Conservation (phyloP, 768 basidiomycete species). For the Tulasnella sp. region DNA sequence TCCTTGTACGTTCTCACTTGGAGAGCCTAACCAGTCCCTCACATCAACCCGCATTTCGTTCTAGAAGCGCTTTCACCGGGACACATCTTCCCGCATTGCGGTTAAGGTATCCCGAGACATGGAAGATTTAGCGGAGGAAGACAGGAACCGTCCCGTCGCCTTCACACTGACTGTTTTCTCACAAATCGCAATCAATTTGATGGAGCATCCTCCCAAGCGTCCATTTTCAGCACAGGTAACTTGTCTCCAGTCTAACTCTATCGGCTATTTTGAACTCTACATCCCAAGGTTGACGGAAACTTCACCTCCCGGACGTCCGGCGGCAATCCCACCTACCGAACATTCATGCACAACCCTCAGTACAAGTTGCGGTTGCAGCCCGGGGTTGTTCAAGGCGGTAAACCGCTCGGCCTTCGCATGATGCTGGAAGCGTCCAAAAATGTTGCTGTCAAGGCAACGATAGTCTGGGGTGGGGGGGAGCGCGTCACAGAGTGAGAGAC, state of each 20-base stretch:
- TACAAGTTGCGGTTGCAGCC: conserved; percentile 64
- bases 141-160: conserved; percentile 40
- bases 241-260: neutral
- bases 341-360: conserved; percentile 89
- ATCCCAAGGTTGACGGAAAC: conserved; percentile 52
- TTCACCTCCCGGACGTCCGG: conserved; percentile 73
- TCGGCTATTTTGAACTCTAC: neutral
- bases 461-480: conserved; percentile 71
- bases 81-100: conserved; percentile 38
- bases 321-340: conserved; percentile 73
- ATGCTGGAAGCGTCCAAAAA: conserved; percentile 56
- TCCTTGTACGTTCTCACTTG: conserved; percentile 40
- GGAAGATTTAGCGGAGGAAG: conserved; percentile 44
- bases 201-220: conserved; percentile 25
- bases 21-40: neutral
- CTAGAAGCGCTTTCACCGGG: neutral
- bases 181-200: conserved; percentile 37
- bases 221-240: neutral
- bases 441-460: conserved; percentile 66
- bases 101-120: conserved; percentile 68
- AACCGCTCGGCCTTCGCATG: conserved; percentile 41
- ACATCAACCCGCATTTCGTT: neutral
- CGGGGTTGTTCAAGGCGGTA: conserved; percentile 14
- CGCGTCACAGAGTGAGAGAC: conserved; percentile 67
- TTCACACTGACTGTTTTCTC: conserved; percentile 68